Conservation (phyloP, 805 yeast species). For the Saccharomycopsis lassenensis region DNA sequence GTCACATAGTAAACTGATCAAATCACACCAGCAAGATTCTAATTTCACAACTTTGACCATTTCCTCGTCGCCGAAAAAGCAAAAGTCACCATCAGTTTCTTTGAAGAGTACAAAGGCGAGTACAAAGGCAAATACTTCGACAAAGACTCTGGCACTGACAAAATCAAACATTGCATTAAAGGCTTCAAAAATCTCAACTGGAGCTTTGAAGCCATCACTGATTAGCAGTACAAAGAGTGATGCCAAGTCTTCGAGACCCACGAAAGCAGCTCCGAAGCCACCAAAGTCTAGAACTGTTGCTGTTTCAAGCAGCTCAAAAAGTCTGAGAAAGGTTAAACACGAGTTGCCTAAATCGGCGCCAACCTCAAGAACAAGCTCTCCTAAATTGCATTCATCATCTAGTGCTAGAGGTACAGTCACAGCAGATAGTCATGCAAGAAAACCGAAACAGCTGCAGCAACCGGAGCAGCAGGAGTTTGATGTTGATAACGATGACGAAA, state of each 20-base stretch:
- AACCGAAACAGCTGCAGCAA: too few relatives aligned
- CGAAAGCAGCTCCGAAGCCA: background rate
- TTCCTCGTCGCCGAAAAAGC: too few relatives aligned
- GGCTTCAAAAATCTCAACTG: constrained; percentile 9
- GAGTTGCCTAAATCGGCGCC: constrained; percentile 2
- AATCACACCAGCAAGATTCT: too few relatives aligned
- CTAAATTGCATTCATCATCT: too few relatives aligned
- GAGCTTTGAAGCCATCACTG: too few relatives aligned
- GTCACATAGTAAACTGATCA: too few relatives aligned
- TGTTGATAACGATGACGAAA: constrained; percentile 20
- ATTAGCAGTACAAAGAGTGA: too few relatives aligned
- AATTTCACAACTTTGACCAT: too few relatives aligned
- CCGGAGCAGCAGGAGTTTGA: constrained; percentile 7
- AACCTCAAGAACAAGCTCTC: constrained; percentile 1
- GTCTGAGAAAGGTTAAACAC: too few relatives aligned
- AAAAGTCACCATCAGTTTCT: background rate
- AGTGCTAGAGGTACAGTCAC: too few relatives aligned
- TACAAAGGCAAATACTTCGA: background rate
- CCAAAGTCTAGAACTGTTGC: background rate
- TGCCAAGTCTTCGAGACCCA: too few relatives aligned
- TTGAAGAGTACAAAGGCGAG: background rate
- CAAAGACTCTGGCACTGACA: background rate
- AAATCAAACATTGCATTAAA: constrained; percentile 6
- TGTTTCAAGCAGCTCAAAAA: background rate
- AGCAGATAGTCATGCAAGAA: too few relatives aligned